phyloP scores from a whole-genome alignment of 1,284 basidiomycete species.

The Sparassis latifolia region DNA sequence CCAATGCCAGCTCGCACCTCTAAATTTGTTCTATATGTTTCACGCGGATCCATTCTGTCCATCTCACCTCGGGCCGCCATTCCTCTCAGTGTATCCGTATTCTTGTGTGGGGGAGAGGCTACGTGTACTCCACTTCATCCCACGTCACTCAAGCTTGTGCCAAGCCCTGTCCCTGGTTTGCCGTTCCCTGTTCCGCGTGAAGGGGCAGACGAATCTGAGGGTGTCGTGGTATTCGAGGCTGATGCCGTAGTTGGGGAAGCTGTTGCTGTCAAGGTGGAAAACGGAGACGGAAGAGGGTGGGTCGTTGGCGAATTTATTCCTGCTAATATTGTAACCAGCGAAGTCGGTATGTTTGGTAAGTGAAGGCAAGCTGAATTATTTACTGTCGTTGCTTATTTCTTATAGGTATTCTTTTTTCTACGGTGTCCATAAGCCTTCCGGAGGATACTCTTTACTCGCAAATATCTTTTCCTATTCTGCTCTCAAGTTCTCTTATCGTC shows the following conservation, averaged over 20 bases:
- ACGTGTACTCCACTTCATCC: slow-evolving; percentile 40
- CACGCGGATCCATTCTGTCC: slow-evolving; percentile 45
- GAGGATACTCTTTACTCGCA: slow-evolving; percentile 14
- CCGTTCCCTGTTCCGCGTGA: slow-evolving; percentile 60
- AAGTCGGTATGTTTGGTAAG: slow-evolving; percentile 41
- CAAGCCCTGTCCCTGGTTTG: slow-evolving; percentile 43
- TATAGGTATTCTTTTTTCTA: slow-evolving; percentile 16
- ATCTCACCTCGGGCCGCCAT: slow-evolving; percentile 41
- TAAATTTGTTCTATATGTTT: slow-evolving; percentile 50
- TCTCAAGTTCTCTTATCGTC: slow-evolving; percentile 55
- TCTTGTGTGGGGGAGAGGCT: slow-evolving; percentile 30
- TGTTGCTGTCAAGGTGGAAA: slow-evolving; percentile 46
- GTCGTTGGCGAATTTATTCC: slow-evolving; percentile 47
- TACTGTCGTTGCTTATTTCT: neutral
- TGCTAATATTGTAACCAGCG: slow-evolving; percentile 24
- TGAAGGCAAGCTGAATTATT: slow-evolving; percentile 5
- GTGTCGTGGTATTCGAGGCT: slow-evolving; percentile 56
- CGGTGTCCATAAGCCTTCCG: slow-evolving; percentile 30
- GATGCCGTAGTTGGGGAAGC: slow-evolving; percentile 32
- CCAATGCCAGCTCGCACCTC: slow-evolving; percentile 11
- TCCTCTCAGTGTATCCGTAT: slow-evolving; percentile 39
- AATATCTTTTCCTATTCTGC: slow-evolving; percentile 29
- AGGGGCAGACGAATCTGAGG: slow-evolving; percentile 69
- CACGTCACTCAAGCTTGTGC: slow-evolving; percentile 48
- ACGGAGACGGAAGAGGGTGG: slow-evolving; percentile 55